phyloP scores from a whole-genome alignment of 2,329 filamentous ascomycete species.

The Fusarium sp. region DNA sequence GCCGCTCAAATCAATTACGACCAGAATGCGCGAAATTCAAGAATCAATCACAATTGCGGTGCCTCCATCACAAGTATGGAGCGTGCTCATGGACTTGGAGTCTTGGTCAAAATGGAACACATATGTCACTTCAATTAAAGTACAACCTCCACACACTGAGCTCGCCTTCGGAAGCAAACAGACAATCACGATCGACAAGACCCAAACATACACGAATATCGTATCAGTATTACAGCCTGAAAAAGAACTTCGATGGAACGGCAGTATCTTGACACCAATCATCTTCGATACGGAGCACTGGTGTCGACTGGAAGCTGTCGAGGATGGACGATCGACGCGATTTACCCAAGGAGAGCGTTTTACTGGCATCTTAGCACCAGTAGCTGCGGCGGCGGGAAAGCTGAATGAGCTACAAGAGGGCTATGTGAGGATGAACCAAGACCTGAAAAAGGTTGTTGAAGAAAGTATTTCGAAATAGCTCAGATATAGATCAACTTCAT shows the following conservation, averaged over 20 bases:
- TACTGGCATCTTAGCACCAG: not conserved
- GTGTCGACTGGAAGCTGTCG: not conserved
- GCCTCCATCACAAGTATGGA: not conserved
- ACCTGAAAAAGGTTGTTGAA: not conserved
- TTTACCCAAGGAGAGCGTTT: slow-evolving; percentile 9
- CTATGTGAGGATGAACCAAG: not conserved
- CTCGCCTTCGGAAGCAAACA: slow-evolving; percentile 10
- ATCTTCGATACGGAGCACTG: slow-evolving; percentile 14
- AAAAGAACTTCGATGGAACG: slow-evolving; percentile 3
- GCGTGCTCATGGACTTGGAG: not conserved
- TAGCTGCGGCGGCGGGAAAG: not conserved
- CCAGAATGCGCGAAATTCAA: slow-evolving; percentile 2
- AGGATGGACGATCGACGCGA: not conserved
- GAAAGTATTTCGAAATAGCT: not conserved
- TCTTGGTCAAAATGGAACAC: slow-evolving; percentile 19
- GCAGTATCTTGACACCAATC: not conserved
- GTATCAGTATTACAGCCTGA: not conserved
- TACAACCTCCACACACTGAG: not conserved
- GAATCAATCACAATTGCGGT: slow-evolving; percentile 6
- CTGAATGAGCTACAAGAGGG: not conserved
- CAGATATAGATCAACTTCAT: not conserved
- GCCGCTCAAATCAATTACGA: too few relatives aligned
- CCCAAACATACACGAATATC: not conserved
- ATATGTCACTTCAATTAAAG: slow-evolving; percentile 5
- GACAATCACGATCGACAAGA: not conserved